These are phyloP conservation scores for Daldinia sp. DNA, from an alignment of 2,329 filamentous ascomycete species.

Conservation along the genomic window DNA sequence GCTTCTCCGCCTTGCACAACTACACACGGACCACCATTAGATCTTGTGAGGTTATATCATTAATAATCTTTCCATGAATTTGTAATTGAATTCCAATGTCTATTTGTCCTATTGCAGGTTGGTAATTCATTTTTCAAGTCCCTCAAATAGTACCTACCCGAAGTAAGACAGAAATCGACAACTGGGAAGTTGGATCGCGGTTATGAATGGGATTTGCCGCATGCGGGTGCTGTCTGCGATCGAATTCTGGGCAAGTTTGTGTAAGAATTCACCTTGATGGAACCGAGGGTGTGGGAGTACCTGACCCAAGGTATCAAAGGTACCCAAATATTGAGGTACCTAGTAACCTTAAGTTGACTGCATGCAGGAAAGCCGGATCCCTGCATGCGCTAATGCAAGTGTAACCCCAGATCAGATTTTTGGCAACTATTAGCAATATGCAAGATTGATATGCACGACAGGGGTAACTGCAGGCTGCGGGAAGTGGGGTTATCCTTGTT, in stretches of 20 bases:
- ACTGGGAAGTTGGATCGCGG: background rate
- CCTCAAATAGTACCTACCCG: background rate
- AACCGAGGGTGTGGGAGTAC: background rate
- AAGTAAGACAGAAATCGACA: background rate
- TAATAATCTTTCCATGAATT: too few relatives aligned
- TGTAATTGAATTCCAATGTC: too few relatives aligned
- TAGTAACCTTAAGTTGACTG: background rate
- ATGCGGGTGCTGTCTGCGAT: background rate
- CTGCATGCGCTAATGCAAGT: background rate
- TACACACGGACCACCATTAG: background rate
- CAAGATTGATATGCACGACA: background rate
- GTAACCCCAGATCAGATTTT: background rate
- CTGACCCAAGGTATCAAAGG: background rate
- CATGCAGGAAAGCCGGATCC: background rate
- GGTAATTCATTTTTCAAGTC: too few relatives aligned
- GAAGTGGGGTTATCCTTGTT: background rate
- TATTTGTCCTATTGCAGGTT: too few relatives aligned
- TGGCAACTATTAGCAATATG: constrained; percentile 3
- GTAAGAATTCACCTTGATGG: background rate
- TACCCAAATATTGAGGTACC: background rate
- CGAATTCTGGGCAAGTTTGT: background rate
- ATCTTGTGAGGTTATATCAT: background rate
- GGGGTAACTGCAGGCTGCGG: background rate
- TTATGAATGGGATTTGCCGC: background rate
- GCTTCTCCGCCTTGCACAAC: background rate